Percentiles rank a stretch among this genome's conserved stretches.
These are phyloP conservation scores for Mallotus nudiflorus DNA, from an alignment of 345 rosid genomes.

Conservation along the genomic window DNA sequence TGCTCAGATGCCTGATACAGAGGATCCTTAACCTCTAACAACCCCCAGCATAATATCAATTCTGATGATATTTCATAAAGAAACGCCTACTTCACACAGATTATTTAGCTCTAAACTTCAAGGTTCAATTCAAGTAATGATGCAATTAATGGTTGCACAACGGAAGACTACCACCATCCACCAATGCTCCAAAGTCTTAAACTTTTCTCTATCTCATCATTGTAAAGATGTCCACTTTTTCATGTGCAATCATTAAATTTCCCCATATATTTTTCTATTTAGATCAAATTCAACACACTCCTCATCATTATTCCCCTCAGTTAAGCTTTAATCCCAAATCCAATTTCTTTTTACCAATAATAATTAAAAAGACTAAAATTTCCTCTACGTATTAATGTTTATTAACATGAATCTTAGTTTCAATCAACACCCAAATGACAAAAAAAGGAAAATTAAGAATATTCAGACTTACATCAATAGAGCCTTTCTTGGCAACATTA, in stretches of 20 bases:
- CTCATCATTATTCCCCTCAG: not conserved
- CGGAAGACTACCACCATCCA: not conserved
- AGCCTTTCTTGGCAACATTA: conserved; percentile 85
- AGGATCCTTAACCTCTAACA: not conserved
- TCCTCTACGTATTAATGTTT: too few relatives aligned
- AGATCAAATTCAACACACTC: not conserved
- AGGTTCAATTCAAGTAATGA: not conserved
- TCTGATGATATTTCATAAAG: too few relatives aligned
- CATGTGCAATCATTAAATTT: not conserved
- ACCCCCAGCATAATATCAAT: not conserved
- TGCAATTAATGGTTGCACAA: not conserved
- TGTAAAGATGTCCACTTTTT: not conserved
- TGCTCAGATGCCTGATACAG: not conserved
- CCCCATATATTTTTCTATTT: not conserved
- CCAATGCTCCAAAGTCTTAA: not conserved
- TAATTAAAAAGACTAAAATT: too few relatives aligned
- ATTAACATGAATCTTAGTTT: not conserved
- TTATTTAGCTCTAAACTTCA: not conserved
- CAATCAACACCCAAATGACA: not conserved
- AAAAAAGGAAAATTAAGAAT: not conserved
- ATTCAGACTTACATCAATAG: conserved; percentile 68
- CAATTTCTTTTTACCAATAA: not conserved
- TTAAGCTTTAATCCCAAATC: not conserved
- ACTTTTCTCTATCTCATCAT: not conserved
- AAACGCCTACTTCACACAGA: too few relatives aligned